Evolutionary conservation across 2,329 filamentous ascomycete genomes (phyloP).

Genomic region (Dactylellina parvicollis): DNA sequence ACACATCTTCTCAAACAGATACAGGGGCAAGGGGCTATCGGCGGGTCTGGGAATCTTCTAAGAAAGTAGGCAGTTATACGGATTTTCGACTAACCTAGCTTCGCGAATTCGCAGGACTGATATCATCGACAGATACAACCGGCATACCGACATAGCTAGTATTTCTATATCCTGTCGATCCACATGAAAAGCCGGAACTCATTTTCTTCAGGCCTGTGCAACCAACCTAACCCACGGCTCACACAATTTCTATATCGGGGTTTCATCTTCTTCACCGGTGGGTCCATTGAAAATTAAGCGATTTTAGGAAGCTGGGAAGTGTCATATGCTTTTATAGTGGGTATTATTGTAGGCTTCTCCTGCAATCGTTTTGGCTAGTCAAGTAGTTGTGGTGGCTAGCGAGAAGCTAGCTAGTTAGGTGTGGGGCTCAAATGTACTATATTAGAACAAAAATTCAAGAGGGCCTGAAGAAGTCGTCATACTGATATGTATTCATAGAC

Average conservation of each 20-base stretch:
- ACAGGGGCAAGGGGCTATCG: no score
- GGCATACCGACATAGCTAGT: no score
- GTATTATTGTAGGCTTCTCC: slow-evolving; percentile 6
- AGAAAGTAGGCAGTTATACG: no score
- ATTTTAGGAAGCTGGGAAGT: slow-evolving; percentile 36
- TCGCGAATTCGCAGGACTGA: no score
- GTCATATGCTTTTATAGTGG: slow-evolving; percentile 25
- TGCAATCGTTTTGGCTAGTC: neutral
- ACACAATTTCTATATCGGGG: slow-evolving; percentile 3
- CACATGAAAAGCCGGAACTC: no score
- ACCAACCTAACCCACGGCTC: neutral
- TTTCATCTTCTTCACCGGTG: slow-evolving; percentile 14
- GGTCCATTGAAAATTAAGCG: slow-evolving; percentile 3
- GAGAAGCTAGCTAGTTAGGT: neutral
- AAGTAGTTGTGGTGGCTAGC: neutral
- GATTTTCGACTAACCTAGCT: no score
- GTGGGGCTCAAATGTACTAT: neutral
- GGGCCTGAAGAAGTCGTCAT: neutral
- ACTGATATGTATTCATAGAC: neutral
- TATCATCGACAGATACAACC: no score
- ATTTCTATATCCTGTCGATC: no score
- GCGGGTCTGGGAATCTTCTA: no score
- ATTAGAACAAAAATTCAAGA: neutral
- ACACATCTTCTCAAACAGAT: no score
- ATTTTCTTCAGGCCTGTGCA: no score